Base-by-base conservation (phyloP, 495 filamentous ascomycete genomes). In the Xeromyces bisporus region DNA sequence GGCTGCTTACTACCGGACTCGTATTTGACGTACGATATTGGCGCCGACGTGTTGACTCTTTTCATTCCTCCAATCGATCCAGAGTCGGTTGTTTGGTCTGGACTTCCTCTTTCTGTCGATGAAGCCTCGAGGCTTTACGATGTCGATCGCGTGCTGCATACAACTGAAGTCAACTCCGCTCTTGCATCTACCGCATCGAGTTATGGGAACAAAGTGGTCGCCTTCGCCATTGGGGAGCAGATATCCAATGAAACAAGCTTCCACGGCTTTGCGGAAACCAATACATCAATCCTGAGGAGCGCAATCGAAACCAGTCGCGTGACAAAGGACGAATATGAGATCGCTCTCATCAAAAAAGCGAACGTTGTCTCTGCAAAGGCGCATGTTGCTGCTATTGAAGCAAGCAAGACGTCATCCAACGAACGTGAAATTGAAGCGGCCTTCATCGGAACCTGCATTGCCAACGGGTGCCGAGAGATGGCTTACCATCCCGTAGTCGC, bases 71-170 rank as follows among this genome's bases (percentile, higher is more conserved):
- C 83, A 2, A 69, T 92, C 45, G 72, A 91, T 33, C 73, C 84
- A 26, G 80, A 91, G 17, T 73, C 72, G 24, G 89, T 96, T n/a
- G 82, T 96, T 42, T 99, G 91, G 91, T 78, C 77, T 15, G 91
- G 91, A 16, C 69, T 96, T 13, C 91, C 91, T 0, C 48, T 92
- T 34, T 75, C 73, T 5, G 47, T 58, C 18, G 60, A 75, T n/a
- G 77, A 93, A 46, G 86, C 86, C 12, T 47, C 69, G 25, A 47
- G 71, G 16, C 67, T 66, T 15, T 94, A 79, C 57, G 85, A 97
- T 43, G 71, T 97, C 43, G 89, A 94, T 42, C 60, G 63, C 6
- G 81, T 83, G 37, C 64, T 64, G 15, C 67, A 68, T 34, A 75
- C 74, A 4, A 71, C 62, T 31, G 75, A 86, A 25, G 52, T 92